Evolutionary conservation across 768 basidiomycete species (phyloP).

Genomic region (Clitopilus hobsonii): DNA sequence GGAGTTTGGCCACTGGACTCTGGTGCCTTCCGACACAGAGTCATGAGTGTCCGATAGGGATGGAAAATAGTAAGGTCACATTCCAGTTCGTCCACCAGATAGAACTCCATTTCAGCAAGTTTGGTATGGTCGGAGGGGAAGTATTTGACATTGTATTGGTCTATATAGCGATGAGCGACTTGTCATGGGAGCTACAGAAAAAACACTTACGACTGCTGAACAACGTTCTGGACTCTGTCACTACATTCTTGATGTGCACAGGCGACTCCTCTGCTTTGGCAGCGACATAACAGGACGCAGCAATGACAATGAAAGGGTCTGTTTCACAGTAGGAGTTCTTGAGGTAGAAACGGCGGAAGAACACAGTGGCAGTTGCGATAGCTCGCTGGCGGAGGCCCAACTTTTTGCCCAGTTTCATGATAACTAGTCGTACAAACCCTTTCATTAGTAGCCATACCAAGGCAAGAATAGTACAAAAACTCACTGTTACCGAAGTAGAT

Average conservation of each 20-base stretch:
- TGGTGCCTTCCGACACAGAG: slow-evolving; percentile 56
- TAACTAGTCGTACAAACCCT: no score
- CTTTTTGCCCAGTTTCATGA: slow-evolving; percentile 83
- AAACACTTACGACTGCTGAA: slow-evolving; percentile 63
- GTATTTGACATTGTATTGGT: slow-evolving; percentile 68
- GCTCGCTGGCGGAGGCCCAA: slow-evolving; percentile 82
- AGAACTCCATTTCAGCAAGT: slow-evolving; percentile 99
- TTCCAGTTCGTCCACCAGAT: slow-evolving; percentile 93
- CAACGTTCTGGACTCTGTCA: slow-evolving; percentile 72
- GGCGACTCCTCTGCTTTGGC: slow-evolving; percentile 97
- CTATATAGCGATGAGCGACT: slow-evolving; percentile 24
- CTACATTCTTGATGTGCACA: slow-evolving; percentile 89
- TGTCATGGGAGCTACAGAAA: background rate
- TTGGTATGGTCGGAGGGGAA: slow-evolving; percentile 88
- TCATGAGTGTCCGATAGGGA: slow-evolving; percentile 85
- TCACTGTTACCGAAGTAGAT: slow-evolving; percentile 88
- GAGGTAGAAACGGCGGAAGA: slow-evolving; percentile 94
- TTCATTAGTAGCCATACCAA: no score
- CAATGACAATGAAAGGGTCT: slow-evolving; percentile 88
- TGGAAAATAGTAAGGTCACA: slow-evolving; percentile 93
- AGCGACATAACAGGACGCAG: slow-evolving; percentile 93
- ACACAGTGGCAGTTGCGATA: slow-evolving; percentile 91
- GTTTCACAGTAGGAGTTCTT: slow-evolving; percentile 96
- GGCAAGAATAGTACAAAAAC: no score
- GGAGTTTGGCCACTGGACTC: slow-evolving; percentile 26